phyloP scores from a whole-genome alignment of 2,329 filamentous ascomycete species.

The Pyrenophora graminea region DNA sequence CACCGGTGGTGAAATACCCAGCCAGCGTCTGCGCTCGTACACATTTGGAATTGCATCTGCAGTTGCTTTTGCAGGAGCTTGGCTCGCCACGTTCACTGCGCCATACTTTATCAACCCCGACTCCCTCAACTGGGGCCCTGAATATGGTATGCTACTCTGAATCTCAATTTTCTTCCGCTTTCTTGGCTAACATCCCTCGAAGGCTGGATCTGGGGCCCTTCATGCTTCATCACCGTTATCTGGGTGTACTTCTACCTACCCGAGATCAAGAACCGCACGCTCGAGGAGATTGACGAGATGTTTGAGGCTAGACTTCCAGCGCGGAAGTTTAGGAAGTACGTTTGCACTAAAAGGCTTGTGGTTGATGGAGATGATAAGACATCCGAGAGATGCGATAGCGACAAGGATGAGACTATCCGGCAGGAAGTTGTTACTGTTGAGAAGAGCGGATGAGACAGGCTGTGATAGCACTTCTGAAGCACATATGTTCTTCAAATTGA shows the following conservation, averaged over 20 bases:
- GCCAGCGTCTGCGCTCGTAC: slow-evolving; percentile 61
- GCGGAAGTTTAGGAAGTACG: slow-evolving; percentile 39
- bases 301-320: slow-evolving; percentile 37
- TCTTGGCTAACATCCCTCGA: neutral
- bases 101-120: slow-evolving; percentile 64
- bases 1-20: slow-evolving; percentile 61
- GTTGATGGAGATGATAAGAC: slow-evolving; percentile 16
- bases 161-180: no score
- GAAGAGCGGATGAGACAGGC: slow-evolving; percentile 4
- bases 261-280: slow-evolving; percentile 48
- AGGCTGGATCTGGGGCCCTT: slow-evolving; percentile 43
- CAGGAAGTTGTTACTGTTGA: slow-evolving; percentile 15
- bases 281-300: slow-evolving; percentile 44
- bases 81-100: slow-evolving; percentile 61
- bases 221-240: slow-evolving; percentile 45
- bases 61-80: slow-evolving; percentile 60
- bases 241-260: slow-evolving; percentile 42
- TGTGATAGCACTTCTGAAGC: no score
- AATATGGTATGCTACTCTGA: slow-evolving; percentile 47
- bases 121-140: slow-evolving; percentile 62
- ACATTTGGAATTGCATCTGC: slow-evolving; percentile 61
- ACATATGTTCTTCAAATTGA: no score
- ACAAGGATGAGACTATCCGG: slow-evolving; percentile 23
- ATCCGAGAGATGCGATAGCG: slow-evolving; percentile 16
- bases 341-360: slow-evolving; percentile 30